phyloP scores from a whole-genome alignment of 495 filamentous ascomycete species.

The Trichocladium antarcticum region DNA sequence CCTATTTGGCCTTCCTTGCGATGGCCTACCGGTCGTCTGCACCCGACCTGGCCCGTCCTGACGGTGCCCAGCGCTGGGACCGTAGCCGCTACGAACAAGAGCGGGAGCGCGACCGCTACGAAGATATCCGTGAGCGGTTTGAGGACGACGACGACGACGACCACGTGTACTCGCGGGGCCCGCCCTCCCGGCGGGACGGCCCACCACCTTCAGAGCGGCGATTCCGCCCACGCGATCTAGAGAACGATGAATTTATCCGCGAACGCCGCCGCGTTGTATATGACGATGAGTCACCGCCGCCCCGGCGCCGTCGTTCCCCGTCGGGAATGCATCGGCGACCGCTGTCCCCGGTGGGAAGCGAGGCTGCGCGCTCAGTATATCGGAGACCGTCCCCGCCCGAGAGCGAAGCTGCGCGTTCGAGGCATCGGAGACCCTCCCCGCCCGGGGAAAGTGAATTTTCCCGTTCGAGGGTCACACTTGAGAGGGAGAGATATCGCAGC shows the following conservation, averaged over 20 bases:
- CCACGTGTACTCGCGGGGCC: constrained; percentile 17
- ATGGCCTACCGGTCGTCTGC: constrained; percentile 28
- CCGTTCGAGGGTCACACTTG: constrained; percentile 23
- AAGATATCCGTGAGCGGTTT: constrained; percentile 28
- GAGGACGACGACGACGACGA: constrained; percentile 24
- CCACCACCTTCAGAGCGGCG: constrained; percentile 25
- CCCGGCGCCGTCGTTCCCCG: constrained; percentile 1
- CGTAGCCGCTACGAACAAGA: constrained; percentile 30
- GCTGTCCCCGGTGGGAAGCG: constrained; percentile 20
- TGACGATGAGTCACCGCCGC: constrained; percentile 27
- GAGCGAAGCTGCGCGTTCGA: no score
- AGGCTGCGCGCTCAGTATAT: constrained; percentile 26
- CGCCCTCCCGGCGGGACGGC: constrained; percentile 20
- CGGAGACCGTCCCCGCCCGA: no score
- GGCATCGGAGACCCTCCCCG: no score
- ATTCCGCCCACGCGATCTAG: constrained; percentile 16
- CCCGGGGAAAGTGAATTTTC: no score
- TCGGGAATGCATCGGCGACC: constrained; percentile 6
- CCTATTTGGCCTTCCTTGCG: not conserved
- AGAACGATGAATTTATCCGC: constrained; percentile 29
- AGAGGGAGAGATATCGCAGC: constrained; percentile 28
- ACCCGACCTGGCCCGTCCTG: constrained; percentile 28
- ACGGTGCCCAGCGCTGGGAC: constrained; percentile 34
- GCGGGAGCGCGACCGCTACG: constrained; percentile 22
- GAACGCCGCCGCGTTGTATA: constrained; percentile 30